Evolutionary conservation across 1,284 basidiomycete genomes (phyloP), one percentile per base, ranked within the genome.

Genomic region (Leucocoprinus gongylophorus): DNA sequence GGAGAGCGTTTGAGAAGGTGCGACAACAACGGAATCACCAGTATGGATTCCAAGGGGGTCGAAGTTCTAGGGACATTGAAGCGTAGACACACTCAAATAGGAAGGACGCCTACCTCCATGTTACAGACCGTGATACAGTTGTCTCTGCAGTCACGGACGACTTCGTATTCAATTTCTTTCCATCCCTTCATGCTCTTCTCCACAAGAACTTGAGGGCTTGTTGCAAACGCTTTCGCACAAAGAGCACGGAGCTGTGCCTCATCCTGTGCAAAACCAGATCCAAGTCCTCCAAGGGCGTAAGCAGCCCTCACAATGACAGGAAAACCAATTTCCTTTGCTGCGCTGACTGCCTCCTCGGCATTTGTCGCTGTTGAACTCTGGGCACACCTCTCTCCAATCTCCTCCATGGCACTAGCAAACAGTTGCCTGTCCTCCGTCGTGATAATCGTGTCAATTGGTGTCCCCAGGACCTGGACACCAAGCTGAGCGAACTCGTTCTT

Each of bases 81-180:
- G 40, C n/a, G 46, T 20, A n/a, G n/a, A 32, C 42, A 21, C 13
- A 48, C 53, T 48, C 21, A 23, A 41, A 43, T 48, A 46, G 17
- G 32, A 41, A 48, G 52, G 33, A 29, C 12, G 70, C 84, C 55
- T 53, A 91, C 93, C 89, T 98, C 95, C 95, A 99, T 98, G 75
- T 99, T 99, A 72, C 97, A 99, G 57, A 98, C 95, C 1, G 94
- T 97, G 71, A 98, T 98, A 66, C 95, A 97, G 69, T 97, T 97
- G 70, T 98, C 89, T 59, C 91, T 79, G 72, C 93, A 97, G 71
- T 99, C 95, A 54, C 95, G 81, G n/a, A 98, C 95, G 48, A 99
- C 95, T 69, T 99, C 95, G 64, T 99, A 99, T 73, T 99, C 95
- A 60, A 98, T 93, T 75, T 99, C 95, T 73, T 99, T 98, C 94